Conservation (phyloP, 2,329 filamentous ascomycete genomes). For the Fusarium luffae region DNA sequence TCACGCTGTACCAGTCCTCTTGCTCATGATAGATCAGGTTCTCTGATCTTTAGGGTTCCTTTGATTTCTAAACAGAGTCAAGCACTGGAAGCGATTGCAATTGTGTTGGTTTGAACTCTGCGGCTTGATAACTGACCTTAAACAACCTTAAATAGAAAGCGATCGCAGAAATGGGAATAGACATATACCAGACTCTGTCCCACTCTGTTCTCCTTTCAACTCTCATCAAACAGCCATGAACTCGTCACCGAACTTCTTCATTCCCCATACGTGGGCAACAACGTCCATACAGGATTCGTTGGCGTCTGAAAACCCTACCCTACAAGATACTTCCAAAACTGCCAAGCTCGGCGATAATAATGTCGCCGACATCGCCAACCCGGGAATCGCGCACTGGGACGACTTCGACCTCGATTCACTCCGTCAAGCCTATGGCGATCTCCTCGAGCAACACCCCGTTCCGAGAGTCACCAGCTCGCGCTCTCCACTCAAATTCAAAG, state of each 20-base stretch:
- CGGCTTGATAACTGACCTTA: too few species aligned
- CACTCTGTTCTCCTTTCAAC: neutral
- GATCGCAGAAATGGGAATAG: neutral
- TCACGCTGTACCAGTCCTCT: neutral
- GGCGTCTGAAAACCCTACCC: neutral
- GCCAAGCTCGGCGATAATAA: accelerated
- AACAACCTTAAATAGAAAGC: too few species aligned
- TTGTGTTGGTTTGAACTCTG: too few species aligned
- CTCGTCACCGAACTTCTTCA: neutral
- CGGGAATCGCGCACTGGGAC: neutral
- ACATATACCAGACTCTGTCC: neutral
- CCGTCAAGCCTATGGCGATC: neutral
- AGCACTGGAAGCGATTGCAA: neutral
- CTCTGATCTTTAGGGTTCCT: too few species aligned
- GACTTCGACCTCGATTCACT: neutral
- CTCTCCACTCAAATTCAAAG: neutral
- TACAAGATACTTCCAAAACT: accelerated
- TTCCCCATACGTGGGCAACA: neutral
- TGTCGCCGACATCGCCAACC: neutral
- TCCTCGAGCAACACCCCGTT: neutral
- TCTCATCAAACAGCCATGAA: neutral
- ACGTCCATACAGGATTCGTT: neutral
- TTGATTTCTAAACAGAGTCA: neutral
- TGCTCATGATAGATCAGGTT: neutral
- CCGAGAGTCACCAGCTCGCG: neutral